These are phyloP conservation scores for Pythium monospermum DNA, from an alignment of 352 stramenopile species.

Conservation along the genomic window DNA sequence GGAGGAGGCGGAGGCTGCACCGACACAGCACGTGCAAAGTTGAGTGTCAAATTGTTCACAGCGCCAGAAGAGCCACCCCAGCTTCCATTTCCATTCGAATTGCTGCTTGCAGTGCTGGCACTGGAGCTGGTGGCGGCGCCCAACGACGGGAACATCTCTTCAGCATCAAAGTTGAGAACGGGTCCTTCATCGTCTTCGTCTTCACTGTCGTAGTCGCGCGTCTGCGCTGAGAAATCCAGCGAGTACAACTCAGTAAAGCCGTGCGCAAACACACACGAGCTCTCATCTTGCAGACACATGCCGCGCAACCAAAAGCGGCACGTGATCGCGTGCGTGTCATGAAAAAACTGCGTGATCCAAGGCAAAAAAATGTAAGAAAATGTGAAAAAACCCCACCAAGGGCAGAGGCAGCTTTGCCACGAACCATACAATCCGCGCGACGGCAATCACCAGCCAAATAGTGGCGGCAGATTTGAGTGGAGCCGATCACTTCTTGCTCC, in stretches of 20 bases:
- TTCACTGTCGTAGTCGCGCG: slow-evolving; percentile 72
- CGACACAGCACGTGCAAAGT: slow-evolving; percentile 76
- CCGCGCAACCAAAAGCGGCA: slow-evolving; percentile 84
- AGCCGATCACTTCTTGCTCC: slow-evolving; percentile 61
- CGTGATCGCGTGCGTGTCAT: slow-evolving; percentile 79
- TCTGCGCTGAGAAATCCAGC: slow-evolving; percentile 36
- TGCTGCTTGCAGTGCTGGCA: slow-evolving; percentile 6
- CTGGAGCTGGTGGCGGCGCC: not conserved
- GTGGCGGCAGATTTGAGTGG: slow-evolving; percentile 74
- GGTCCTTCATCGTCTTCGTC: slow-evolving; percentile 47
- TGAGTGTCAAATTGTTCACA: slow-evolving; percentile 46
- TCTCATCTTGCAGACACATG: slow-evolving; percentile 66
- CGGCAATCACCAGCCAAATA: slow-evolving; percentile 78
- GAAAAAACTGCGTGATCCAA: slow-evolving; percentile 79
- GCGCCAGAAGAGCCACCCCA: slow-evolving; percentile 8
- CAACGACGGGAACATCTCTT: slow-evolving; percentile 80
- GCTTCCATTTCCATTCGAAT: not conserved
- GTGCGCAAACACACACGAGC: slow-evolving; percentile 75
- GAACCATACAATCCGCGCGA: slow-evolving; percentile 81
- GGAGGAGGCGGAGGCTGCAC: slow-evolving; percentile 30
- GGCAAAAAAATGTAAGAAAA: not conserved
- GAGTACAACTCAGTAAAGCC: slow-evolving; percentile 73
- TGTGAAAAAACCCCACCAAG: not conserved
- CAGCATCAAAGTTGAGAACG: slow-evolving; percentile 53
- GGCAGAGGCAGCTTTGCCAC: not conserved